Evolutionary conservation across 768 basidiomycete genomes (phyloP).

Genomic region (Podaxis sp.): DNA sequence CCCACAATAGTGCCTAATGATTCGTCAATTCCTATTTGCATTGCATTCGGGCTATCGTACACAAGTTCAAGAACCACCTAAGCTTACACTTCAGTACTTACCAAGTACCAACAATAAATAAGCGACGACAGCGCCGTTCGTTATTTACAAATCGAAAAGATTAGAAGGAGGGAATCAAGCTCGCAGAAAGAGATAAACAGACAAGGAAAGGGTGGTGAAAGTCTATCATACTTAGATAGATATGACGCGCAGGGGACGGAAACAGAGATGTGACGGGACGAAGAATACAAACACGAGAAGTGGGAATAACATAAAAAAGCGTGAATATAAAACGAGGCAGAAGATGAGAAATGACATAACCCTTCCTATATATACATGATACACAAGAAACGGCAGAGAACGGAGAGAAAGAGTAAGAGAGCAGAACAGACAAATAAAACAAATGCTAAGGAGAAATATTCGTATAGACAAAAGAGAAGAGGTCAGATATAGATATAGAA

Average conservation of each 20-base stretch:
- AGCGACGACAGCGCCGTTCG: background rate
- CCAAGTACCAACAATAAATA: background rate
- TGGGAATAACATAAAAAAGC: background rate
- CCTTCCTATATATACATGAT: slow-evolving; percentile 1
- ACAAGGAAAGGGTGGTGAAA: slow-evolving; percentile 6
- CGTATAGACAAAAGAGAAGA: background rate
- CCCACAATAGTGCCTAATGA: too few relatives aligned
- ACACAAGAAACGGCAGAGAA: slow-evolving; percentile 4
- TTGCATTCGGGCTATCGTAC: background rate
- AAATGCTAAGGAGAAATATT: background rate
- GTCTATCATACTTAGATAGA: slow-evolving; percentile 6
- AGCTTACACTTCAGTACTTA: slow-evolving; percentile 6
- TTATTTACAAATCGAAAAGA: background rate
- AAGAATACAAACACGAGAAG: background rate
- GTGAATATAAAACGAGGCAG: background rate
- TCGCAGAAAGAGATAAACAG: slow-evolving; percentile 3
- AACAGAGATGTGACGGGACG: background rate
- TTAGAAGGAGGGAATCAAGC: background rate
- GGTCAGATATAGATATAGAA: background rate
- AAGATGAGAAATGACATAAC: background rate
- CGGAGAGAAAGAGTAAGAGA: background rate
- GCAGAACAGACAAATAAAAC: slow-evolving; percentile 1
- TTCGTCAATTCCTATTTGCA: background rate
- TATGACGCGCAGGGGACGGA: background rate
- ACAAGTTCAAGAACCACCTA: background rate